Conservation (phyloP, 2,329 filamentous ascomycete species). For the Penicillium fuscoglaucum region DNA sequence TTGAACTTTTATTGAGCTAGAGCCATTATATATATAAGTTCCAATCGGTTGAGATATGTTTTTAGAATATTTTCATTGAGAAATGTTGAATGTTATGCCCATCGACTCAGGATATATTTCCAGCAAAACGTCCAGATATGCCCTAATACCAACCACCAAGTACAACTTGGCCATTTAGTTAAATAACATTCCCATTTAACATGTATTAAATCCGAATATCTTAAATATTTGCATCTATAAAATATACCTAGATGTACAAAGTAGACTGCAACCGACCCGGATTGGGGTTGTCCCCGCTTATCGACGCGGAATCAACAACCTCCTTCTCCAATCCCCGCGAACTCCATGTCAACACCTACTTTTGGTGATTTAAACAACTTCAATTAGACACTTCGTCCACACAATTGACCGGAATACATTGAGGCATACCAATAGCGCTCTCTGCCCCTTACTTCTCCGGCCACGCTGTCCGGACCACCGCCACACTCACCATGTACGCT, state of each 20-base stretch:
- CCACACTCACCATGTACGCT: conserved; percentile 23
- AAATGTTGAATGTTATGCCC: background rate
- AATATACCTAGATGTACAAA: too few species aligned
- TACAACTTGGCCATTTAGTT: background rate
- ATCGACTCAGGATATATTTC: background rate
- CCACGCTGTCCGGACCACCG: conserved; percentile 11
- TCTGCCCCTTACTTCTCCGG: conserved; percentile 8
- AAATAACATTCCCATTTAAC: background rate
- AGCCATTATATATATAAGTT: too few species aligned
- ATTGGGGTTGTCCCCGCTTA: background rate
- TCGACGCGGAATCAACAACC: background rate
- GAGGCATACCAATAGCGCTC: conserved; percentile 13
- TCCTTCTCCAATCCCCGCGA: background rate
- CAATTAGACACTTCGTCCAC: background rate
- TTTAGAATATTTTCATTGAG: background rate
- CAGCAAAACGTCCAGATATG: too few species aligned
- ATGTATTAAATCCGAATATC: too few species aligned
- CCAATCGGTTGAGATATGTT: too few species aligned
- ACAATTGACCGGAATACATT: background rate
- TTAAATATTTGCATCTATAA: background rate
- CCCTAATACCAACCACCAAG: too few species aligned
- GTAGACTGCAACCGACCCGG: background rate
- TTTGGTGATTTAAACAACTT: background rate
- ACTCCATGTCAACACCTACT: background rate
- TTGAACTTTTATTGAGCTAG: background rate